These are phyloP conservation scores for Yamadazyma philogaea DNA, from an alignment of 805 yeast genomes.

Conservation along the genomic window DNA sequence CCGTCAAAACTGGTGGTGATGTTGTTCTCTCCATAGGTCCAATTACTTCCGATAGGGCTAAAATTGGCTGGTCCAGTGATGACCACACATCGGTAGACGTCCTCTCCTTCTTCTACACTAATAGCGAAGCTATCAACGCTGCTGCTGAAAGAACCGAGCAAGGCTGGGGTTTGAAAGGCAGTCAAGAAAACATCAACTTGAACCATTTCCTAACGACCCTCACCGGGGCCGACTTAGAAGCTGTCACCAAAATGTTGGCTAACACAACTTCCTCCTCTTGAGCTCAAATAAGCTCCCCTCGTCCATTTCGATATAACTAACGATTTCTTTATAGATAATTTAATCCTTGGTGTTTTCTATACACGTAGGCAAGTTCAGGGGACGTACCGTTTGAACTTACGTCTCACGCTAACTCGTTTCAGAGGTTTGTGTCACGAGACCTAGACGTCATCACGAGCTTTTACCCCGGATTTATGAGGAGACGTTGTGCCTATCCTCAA, in stretches of 20 bases:
- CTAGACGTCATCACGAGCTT: no score
- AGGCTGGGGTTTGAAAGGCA: constrained; percentile 56
- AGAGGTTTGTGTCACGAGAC: no score
- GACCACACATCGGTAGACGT: constrained; percentile 8
- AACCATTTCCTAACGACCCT: constrained; percentile 61
- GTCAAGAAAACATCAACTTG: constrained; percentile 76
- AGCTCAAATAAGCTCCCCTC: no score
- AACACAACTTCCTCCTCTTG: neutral
- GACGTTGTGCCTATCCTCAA: no score
- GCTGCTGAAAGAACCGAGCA: constrained; percentile 25
- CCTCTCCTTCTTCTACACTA: constrained; percentile 10
- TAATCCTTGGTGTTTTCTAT: no score
- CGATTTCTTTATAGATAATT: constrained; percentile 4
- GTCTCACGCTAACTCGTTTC: no score
- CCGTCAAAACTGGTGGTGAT: constrained; percentile 47
- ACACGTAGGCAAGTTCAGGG: no score
- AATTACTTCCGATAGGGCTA: constrained; percentile 10
- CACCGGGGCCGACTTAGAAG: constrained; percentile 42
- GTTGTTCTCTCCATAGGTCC: constrained; percentile 61
- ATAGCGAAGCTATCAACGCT: constrained; percentile 25
- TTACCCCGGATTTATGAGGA: no score
- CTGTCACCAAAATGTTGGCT: constrained; percentile 38
- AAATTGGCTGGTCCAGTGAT: constrained; percentile 11
- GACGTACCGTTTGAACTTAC: no score
- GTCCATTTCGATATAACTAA: no score